Evolutionary conservation across 495 filamentous ascomycete genomes (phyloP).

Genomic region (Filosporella fistucella): DNA sequence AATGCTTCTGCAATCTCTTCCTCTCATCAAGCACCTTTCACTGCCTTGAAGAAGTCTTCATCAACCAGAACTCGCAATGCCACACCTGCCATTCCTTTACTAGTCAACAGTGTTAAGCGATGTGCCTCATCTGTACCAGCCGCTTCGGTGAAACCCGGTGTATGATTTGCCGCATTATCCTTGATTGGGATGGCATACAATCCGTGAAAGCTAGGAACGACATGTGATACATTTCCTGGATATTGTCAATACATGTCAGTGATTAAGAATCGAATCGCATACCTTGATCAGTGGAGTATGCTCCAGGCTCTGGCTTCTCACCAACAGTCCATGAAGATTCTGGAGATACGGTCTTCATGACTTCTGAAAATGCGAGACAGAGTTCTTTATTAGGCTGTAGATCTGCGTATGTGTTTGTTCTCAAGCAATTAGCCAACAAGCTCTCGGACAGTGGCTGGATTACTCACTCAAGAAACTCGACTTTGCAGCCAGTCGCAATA

Average conservation of each 20-base stretch:
- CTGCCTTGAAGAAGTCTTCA: slow-evolving; percentile 36
- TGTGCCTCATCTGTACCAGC: slow-evolving; percentile 46
- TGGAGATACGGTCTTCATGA: slow-evolving; percentile 37
- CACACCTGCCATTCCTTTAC: slow-evolving; percentile 51
- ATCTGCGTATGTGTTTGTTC: slow-evolving; percentile 45
- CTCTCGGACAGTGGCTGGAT: neutral
- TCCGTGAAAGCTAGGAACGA: slow-evolving; percentile 53
- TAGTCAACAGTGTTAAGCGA: slow-evolving; percentile 40
- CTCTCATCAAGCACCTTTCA: too few relatives aligned
- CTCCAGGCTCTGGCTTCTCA: slow-evolving; percentile 37
- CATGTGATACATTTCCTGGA: slow-evolving; percentile 53
- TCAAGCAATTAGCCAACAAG: neutral
- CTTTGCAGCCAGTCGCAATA: slow-evolving; percentile 47
- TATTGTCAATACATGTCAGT: neutral
- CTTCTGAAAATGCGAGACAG: slow-evolving; percentile 45
- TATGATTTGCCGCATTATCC: slow-evolving; percentile 46
- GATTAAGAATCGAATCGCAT: neutral
- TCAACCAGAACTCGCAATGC: slow-evolving; percentile 45
- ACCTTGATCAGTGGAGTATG: slow-evolving; percentile 14
- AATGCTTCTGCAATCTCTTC: too few relatives aligned
- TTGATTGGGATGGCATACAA: slow-evolving; percentile 46
- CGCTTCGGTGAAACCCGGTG: slow-evolving; percentile 45
- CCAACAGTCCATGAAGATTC: slow-evolving; percentile 23
- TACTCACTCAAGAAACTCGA: slow-evolving; percentile 36
- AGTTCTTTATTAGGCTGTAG: slow-evolving; percentile 43